Evolutionary conservation across 2,329 filamentous ascomycete genomes (phyloP), one percentile per base, ranked within the genome.

Genomic region (Parastagonospora nodorum): DNA sequence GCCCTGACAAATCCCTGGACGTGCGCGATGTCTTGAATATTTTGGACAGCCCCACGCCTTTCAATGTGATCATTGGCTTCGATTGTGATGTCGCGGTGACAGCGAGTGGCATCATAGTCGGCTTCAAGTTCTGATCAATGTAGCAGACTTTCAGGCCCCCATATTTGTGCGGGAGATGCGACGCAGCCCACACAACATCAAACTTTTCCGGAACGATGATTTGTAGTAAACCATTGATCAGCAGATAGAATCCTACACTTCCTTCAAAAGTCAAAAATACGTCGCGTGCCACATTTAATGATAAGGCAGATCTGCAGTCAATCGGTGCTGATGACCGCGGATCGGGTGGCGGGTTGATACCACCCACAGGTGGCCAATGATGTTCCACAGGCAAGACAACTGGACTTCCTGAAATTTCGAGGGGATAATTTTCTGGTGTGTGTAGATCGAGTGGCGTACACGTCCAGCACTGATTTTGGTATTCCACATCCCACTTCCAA

Each of bases 101-200:
- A 19, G 38, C 48, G 19, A 24, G 19, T 11, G 53, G 48, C 8
- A 53, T 29, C 49, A 55, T 58, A 1, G 60, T 63, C 1, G 57
- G 48, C 12, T 57, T 45, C 38, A 57, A 28, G 4, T 35, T 51
- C n/a, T 60, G 50, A 4, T 42, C 14, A 12, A 63, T 57, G 31
- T 60, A 63, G 31, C 48, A 63, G 1, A 63, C 49, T 15, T 53
- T 54, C 5, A 63, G 28, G 1, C 60, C 57, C 8, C 55, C 55
- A 40, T 57, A 63, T 24, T 57, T 58, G 39, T 60, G 53, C 11
- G 60, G 60, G 1, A 58, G 48, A 42, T 63, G 55, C 2, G 60
- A 60, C 2, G 55, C 51, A 2, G 60, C 60, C 57, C 55, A 60
- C 12, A 12, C 16, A 0, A 30, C 48, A 30, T 63, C 57, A 29